These are phyloP conservation scores for Mortierella alpina DNA, from an alignment of 192 early-diverging fungal species.

Conservation along the genomic window DNA sequence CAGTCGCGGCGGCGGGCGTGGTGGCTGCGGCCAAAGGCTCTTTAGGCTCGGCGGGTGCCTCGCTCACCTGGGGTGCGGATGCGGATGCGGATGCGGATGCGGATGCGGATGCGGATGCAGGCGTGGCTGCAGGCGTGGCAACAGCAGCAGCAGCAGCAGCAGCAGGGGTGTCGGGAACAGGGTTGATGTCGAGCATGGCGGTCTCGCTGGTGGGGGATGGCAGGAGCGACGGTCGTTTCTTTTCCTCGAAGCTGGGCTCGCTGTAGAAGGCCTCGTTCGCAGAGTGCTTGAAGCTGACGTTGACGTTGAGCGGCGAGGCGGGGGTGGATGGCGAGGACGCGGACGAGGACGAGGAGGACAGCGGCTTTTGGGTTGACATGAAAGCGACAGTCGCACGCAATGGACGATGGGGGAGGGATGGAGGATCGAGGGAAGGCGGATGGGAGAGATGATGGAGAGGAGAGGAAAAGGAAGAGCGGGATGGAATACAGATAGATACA, in stretches of 20 bases:
- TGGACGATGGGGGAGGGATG: neutral
- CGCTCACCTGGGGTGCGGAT: no score
- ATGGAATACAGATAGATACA: neutral
- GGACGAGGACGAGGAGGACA: slow-evolving; percentile 13
- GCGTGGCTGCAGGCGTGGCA: no score
- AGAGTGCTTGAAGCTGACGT: slow-evolving; percentile 8
- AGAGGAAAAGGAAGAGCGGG: neutral
- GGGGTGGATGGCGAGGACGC: slow-evolving; percentile 3
- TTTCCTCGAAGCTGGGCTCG: slow-evolving; percentile 10
- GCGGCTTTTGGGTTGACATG: slow-evolving; percentile 26
- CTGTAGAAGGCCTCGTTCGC: slow-evolving; percentile 29
- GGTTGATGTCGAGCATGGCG: slow-evolving; percentile 24
- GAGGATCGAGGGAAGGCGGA: neutral
- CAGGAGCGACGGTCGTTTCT: neutral
- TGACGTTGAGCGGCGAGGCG: neutral
- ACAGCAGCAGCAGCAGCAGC: neutral
- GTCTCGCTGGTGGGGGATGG: slow-evolving; percentile 15
- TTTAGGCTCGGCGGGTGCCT: no score
- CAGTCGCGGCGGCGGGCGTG: neutral
- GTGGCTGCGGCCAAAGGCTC: neutral
- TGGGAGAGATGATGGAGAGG: neutral
- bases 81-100: no score
- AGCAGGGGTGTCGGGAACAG: slow-evolving; percentile 1
- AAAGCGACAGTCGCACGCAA: neutral
- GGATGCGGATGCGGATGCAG: no score